Conservation (phyloP, 1,284 basidiomycete genomes). For the Ustilago xerochloae region DNA sequence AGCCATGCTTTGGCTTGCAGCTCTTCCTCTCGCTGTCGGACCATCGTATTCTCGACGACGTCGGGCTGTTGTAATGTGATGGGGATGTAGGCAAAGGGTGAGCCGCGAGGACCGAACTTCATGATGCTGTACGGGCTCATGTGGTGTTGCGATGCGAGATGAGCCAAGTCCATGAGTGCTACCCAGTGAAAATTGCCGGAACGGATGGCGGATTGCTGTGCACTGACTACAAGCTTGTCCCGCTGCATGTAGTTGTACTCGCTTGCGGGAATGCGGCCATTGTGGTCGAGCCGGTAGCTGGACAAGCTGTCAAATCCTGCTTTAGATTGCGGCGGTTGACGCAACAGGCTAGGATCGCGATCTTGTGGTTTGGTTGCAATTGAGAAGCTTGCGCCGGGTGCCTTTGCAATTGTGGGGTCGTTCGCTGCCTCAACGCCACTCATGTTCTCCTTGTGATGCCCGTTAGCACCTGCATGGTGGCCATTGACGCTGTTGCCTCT, state of each 20-base stretch:
- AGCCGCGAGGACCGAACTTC: slow-evolving; percentile 60
- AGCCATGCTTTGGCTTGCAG: slow-evolving; percentile 42
- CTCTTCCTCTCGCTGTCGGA: slow-evolving; percentile 52
- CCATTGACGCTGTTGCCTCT: not conserved
- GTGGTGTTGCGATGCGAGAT: slow-evolving; percentile 65
- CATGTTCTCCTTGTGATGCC: not conserved
- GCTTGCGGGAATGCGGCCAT: slow-evolving; percentile 45
- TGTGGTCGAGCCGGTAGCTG: slow-evolving; percentile 43
- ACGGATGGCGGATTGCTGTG: slow-evolving; percentile 41
- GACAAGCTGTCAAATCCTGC: slow-evolving; percentile 22
- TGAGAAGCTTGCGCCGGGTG: slow-evolving; percentile 45
- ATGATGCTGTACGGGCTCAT: slow-evolving; percentile 59
- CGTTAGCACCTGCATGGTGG: not conserved
- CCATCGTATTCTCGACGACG: slow-evolving; percentile 42
- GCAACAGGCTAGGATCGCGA: slow-evolving; percentile 39
- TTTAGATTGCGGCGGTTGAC: slow-evolving; percentile 25
- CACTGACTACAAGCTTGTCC: slow-evolving; percentile 50
- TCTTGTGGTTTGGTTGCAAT: slow-evolving; percentile 47
- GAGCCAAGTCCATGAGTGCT: slow-evolving; percentile 57
- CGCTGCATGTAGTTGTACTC: slow-evolving; percentile 46
- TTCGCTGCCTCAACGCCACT: slow-evolving; percentile 44
- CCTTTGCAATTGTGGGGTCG: slow-evolving; percentile 25
- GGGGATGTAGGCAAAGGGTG: slow-evolving; percentile 64
- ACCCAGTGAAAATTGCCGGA: slow-evolving; percentile 58
- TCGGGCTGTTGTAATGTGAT: slow-evolving; percentile 61